Conservation (phyloP, 192 early-diverging fungal species). For the Oehlia diaphana region DNA sequence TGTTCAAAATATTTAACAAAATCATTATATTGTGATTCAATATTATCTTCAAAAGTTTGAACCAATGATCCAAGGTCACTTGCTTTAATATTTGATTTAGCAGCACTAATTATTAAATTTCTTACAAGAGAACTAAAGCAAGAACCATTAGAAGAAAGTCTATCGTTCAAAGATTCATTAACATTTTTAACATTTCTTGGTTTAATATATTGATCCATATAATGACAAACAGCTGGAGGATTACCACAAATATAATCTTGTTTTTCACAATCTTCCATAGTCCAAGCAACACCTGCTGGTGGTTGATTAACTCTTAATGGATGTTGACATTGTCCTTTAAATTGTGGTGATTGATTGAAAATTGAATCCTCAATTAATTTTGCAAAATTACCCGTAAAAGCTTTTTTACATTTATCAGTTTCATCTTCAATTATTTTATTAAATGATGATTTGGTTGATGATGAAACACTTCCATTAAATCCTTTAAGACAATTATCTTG, state of each 20-base stretch:
- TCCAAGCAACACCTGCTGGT: slow-evolving; percentile 49
- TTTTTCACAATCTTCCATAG: slow-evolving; percentile 50
- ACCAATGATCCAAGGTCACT: background rate
- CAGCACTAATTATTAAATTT: background rate
- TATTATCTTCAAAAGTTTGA: background rate
- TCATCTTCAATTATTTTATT: slow-evolving; percentile 30
- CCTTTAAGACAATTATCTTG: slow-evolving; percentile 28
- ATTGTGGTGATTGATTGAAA: slow-evolving; percentile 49
- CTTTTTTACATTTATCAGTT: slow-evolving; percentile 24
- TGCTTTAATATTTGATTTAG: background rate
- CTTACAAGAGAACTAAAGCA: background rate
- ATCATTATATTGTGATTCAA: background rate
- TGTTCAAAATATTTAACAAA: background rate
- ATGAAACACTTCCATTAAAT: slow-evolving; percentile 30
- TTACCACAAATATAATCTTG: slow-evolving; percentile 63
- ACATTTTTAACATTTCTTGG: background rate
- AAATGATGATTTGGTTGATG: slow-evolving; percentile 25
- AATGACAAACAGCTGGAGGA: slow-evolving; percentile 58
- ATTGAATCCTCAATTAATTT: slow-evolving; percentile 40
- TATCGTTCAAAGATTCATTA: background rate
- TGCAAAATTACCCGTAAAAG: background rate
- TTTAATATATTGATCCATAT: background rate
- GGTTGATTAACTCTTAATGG: slow-evolving; percentile 52
- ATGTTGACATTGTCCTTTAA: slow-evolving; percentile 60
- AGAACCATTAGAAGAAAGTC: background rate